Conservation (phyloP, 768 basidiomycete genomes). For the Phallus indusiatus region DNA sequence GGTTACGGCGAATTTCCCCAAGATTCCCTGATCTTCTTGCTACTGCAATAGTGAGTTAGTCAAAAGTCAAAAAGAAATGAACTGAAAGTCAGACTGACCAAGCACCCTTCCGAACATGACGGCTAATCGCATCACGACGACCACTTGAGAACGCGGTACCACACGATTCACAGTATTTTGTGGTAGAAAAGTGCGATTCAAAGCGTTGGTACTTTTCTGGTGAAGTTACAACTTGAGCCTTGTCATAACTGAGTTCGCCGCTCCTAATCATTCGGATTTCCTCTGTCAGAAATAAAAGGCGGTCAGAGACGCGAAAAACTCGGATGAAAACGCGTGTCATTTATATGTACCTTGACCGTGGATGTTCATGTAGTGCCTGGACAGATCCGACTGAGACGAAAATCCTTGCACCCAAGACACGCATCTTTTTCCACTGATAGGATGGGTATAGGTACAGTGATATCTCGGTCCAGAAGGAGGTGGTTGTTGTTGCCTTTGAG, state of each 20-base stretch:
- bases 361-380: background rate
- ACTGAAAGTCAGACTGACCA: background rate
- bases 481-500: too few species aligned
- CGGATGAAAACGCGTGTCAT: background rate
- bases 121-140: background rate
- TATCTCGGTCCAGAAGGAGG: background rate
- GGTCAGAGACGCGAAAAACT: background rate
- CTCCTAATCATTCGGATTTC: background rate
- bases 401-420: background rate
- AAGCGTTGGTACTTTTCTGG: too few species aligned
- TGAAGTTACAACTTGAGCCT: background rate
- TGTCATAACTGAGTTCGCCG: background rate
- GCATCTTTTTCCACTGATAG: background rate
- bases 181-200: background rate
- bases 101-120: background rate
- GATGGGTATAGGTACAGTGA: background rate
- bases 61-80: background rate
- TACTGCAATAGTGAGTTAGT: background rate
- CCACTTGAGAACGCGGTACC: background rate
- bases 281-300: background rate
- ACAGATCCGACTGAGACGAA: background rate
- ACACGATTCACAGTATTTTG: background rate
- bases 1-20: background rate
- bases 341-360: background rate
- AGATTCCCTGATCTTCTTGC: background rate